Base-by-base conservation (phyloP, 352 stramenopile genomes). In the Pythium folliculosum region DNA sequence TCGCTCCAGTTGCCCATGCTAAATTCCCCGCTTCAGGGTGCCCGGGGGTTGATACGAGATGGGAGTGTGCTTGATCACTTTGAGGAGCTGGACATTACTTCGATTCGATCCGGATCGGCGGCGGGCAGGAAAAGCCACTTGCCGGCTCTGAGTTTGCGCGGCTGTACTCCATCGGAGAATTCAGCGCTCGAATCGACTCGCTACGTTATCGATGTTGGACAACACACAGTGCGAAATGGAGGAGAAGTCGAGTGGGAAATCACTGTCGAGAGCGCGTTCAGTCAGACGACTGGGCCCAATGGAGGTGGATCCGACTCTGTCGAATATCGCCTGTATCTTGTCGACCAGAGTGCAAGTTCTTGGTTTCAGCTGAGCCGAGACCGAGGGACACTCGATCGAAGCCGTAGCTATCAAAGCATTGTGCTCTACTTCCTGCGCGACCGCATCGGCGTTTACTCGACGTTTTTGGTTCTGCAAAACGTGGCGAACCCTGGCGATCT, bases 211-310 rank as follows among this genome's bases (percentile, higher is more conserved):
- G 88, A 96, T 70, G 86, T 92, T 16, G 88, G 88, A 0, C 88
- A 96, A 49, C 88, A 96, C 64, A 96, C 86, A 4, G 84, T 96
- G 55, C 86, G 88, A 48, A 94, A 92, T 40, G 88, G 87, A 27
- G 86, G 85, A 63, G 87, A 94, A 71, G 82, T 96, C 21, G 88
- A 96, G 63, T 96, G 88, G 88, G 88, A 96, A 52, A 94, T 96
- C 60, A 95, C 88, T 1, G 78, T 96, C 21, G 86, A 96, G 69
- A 88, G 84, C 50, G 63, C 88, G n/a, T 91, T 87, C 58, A 87
- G 70, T 45, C 61, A 76, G 32, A 35, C 32, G 22, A 71, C 63
- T 37, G 64, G 58, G 37, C 60, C 60, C 38, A 76, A 85, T 16
- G 50, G 54, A 47, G 53, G 53, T n/a, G 59, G 69, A 13, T 68